Evolutionary conservation across 2,329 filamentous ascomycete species (phyloP).

Genomic region (Penicillium olsonii): DNA sequence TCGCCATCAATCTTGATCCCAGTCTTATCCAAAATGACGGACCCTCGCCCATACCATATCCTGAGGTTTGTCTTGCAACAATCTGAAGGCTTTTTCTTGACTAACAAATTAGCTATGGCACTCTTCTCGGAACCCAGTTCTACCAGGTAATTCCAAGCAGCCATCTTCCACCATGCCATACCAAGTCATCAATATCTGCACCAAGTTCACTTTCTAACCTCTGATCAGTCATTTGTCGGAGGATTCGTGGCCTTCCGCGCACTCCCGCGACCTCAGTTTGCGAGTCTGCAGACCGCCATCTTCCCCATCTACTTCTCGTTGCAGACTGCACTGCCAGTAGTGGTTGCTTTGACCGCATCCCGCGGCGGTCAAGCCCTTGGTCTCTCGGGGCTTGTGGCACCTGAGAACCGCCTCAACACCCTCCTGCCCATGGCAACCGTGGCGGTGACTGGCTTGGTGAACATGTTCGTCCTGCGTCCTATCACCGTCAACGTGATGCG

Average conservation of each 20-base stretch:
- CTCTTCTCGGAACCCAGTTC: slow-evolving; percentile 80
- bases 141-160: slow-evolving; percentile 66
- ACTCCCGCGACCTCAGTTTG: slow-evolving; percentile 78
- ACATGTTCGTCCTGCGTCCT: slow-evolving; percentile 72
- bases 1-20: background rate
- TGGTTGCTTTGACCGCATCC: slow-evolving; percentile 79
- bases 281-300: slow-evolving; percentile 73
- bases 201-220: slow-evolving; percentile 4
- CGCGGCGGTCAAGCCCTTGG: slow-evolving; percentile 45
- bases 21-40: slow-evolving; percentile 27
- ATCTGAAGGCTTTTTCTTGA: background rate
- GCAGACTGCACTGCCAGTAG: slow-evolving; percentile 72
- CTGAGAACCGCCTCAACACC: slow-evolving; percentile 62
- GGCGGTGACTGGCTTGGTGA: slow-evolving; percentile 69
- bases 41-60: slow-evolving; percentile 38
- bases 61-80: slow-evolving; percentile 26
- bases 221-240: slow-evolving; percentile 67
- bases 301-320: slow-evolving; percentile 84
- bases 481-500: slow-evolving; percentile 73
- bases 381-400: slow-evolving; percentile 47
- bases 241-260: slow-evolving; percentile 75
- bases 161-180: background rate
- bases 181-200: background rate
- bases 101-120: slow-evolving; percentile 68
- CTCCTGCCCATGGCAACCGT: slow-evolving; percentile 69